These are phyloP conservation scores for Taphrina betulina DNA, from an alignment of 1,139 yeast species.

Conservation along the genomic window DNA sequence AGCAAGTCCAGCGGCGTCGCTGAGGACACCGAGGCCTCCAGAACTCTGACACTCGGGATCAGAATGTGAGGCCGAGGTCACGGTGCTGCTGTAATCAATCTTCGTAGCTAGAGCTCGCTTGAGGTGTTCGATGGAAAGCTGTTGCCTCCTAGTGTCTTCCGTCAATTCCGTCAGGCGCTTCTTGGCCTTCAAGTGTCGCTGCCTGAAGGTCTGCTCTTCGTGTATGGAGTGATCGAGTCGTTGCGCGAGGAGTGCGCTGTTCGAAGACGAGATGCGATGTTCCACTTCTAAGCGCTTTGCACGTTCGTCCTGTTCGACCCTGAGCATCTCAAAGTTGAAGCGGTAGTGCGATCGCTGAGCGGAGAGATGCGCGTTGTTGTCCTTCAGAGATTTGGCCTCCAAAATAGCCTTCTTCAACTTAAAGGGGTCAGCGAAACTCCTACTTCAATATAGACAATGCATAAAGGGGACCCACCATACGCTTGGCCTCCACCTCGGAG, in stretches of 20 bases:
- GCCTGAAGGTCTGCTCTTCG: constrained; percentile 15
- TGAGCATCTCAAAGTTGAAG: constrained; percentile 19
- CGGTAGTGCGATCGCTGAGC: constrained; percentile 1
- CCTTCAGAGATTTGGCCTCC: not conserved
- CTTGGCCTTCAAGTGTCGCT: constrained; percentile 26
- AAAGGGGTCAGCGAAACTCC: not conserved
- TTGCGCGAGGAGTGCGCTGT: constrained; percentile 2
- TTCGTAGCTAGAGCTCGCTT: constrained; percentile 15
- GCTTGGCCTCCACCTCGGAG: too few species aligned
- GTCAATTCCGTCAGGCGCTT: constrained; percentile 15
- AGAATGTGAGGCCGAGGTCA: not conserved
- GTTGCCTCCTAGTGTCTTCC: constrained; percentile 17
- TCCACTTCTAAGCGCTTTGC: constrained; percentile 15
- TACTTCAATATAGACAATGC: too few species aligned
- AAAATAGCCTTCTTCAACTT: constrained; percentile 3
- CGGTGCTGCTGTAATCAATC: not conserved
- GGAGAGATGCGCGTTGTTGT: not conserved
- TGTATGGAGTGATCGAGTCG: constrained; percentile 1
- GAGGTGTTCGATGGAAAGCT: constrained; percentile 20
- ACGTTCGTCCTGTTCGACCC: constrained; percentile 5
- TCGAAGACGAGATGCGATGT: not conserved
- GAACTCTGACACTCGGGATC: not conserved
- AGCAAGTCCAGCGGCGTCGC: constrained; percentile 26
- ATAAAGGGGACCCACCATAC: too few species aligned
- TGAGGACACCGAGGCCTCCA: constrained; percentile 24